Base-by-base conservation (phyloP, 129 eudicot genomes). In the Lactuca sativa region DNA sequence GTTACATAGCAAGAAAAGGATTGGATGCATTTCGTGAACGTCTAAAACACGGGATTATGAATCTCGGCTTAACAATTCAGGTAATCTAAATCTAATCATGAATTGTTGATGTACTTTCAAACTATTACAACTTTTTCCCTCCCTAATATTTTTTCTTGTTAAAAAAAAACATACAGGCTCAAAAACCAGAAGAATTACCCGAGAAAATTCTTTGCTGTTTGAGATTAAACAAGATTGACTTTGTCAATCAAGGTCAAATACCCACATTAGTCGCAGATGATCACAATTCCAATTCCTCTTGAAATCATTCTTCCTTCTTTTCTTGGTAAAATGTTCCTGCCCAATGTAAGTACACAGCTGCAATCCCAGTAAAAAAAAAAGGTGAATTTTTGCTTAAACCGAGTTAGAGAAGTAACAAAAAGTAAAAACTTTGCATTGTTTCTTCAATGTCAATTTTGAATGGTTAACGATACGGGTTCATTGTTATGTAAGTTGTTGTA, bases 1-100 rank as follows among this genome's bases (percentile, higher is more conserved):
- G 97, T 86, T 91, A 81, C 83, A 82, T 91, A 72, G 87, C 96
- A 62, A 88, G 97, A 77, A 91, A 88, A 64, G 96, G 92, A 62
- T 77, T 88, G 53, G 96, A 88, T 68, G 84, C 96, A 72, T 82
- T 91, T 65, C 80, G 96, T 11, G 96, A 86, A 62, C 90, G 97
- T 17, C 76, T 91, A 62, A 81, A 63, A 73, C 72, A 66, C 65
- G 96, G 96, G 63, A 75, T 88, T 71, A 79, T 91, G 68, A 86
- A 91, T 74, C 76, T 91, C 4, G 92, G 97, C 52, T 43, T 91
- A 76, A 91, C 97, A 4, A 88, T 91, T 78, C 97, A 91, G 90
- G 97, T 91, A 69, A 32, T 6, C 48, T 33, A 67, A 69, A 32
- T 6, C 48, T 33, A 67, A 49, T 62, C 43, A 18, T 21, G 7